Evolutionary conservation across 2,329 filamentous ascomycete genomes (phyloP), one percentile per base, ranked within the genome.

Genomic region (Xylariaceae sp.): DNA sequence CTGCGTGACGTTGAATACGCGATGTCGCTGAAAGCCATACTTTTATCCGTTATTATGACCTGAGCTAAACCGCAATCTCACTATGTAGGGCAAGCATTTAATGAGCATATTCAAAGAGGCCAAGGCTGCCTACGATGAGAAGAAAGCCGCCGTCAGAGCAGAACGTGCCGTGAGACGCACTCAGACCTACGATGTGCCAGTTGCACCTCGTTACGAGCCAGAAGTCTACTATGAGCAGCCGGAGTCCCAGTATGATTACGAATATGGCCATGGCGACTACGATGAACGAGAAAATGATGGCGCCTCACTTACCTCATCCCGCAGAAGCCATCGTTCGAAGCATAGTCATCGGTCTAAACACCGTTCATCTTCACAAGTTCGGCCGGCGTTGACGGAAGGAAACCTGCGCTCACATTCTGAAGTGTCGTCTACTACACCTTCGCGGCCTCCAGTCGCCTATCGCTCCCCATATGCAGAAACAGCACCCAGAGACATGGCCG

Each of bases 81-180:
- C 10, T 44, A 31, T 17, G 52, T 65, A 95, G 90, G 90, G 90
- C 66, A 96, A 95, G 73, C 89, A 96, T 63, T 77, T 97, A 19
- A 82, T 95, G 66, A 87, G 85, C 67, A 87, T 97, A 66, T 95
- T 96, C 79, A 96, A 90, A 69, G 91, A 97, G 68, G 93, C 92
- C 58, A 90, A 90, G 68, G 84, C 86, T 48, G 89, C 89, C 53
- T 97, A 97, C 72, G 81, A 86, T 51, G 90, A 96, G 66, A 89
- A 89, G 66, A 96, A 95, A 70, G 87, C 89, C 6, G 84, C 91
- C 61, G 80, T 96, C 62, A 85, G 84, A 68, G 83, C 86, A 17
- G 83, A 89, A 60, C 74, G 74, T 13, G 66, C 69, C n/a, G 57
- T 69, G 42, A 81, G 84, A 63, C 84, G 86, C 64, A 78, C 86